A percentile compares a stretch with the other conserved stretches of the same genome.
Evolutionary conservation across 176 grass and related monocot species (phyloP).

Genomic region (Carex parvula): DNA sequence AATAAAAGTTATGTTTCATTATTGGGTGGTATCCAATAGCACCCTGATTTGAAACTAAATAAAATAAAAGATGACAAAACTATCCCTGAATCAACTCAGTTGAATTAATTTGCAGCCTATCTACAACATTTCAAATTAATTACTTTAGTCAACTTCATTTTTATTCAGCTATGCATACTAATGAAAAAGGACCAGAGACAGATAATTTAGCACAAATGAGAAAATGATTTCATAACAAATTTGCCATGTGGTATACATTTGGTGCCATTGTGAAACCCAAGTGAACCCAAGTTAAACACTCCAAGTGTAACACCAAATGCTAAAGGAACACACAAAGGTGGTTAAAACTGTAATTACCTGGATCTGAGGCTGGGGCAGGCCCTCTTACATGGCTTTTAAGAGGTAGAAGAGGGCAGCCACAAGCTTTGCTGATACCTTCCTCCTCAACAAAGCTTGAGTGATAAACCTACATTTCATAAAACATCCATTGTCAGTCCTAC

Average conservation of each 20-base stretch:
- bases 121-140: not conserved
- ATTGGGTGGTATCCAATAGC: not conserved
- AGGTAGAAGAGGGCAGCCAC: slow-evolving; percentile 84
- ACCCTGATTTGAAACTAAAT: not conserved
- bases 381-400: slow-evolving; percentile 94
- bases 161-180: not conserved
- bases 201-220: not conserved
- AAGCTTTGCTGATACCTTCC: slow-evolving; percentile 60
- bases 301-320: not conserved
- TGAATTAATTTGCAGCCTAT: slow-evolving; percentile 4
- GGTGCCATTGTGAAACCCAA: not conserved
- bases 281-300: not conserved
- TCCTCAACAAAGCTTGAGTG: slow-evolving; percentile 84
- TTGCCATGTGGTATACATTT: not conserved
- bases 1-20: slow-evolving; percentile 5
- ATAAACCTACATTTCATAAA: slow-evolving; percentile 55
- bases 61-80: not conserved
- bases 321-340: not conserved
- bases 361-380: slow-evolving; percentile 70
- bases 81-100: not conserved
- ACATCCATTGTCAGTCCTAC: not conserved
- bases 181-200: not conserved
- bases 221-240: not conserved
- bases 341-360: slow-evolving; percentile 37
- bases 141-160: not conserved